phyloP scores from a whole-genome alignment of 164 flowering plant genomes.

The Macadamia integrifolia region DNA sequence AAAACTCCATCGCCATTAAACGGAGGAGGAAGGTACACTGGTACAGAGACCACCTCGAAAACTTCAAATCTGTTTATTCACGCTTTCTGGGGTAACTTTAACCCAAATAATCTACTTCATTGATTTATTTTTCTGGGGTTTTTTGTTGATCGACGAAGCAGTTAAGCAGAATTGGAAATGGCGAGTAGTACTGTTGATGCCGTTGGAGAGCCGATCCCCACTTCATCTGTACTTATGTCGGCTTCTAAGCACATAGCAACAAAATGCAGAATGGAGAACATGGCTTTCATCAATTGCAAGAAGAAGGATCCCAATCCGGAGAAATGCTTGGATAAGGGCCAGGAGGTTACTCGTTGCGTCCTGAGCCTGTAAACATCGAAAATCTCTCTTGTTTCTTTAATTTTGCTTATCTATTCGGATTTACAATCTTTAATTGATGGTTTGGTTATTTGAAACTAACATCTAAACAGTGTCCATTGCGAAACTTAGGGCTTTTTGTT shows the following conservation, averaged over 20 bases:
- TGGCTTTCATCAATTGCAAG: conserved; percentile 82
- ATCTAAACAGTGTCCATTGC: neutral
- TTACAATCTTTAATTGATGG: no score
- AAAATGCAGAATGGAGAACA: conserved; percentile 55
- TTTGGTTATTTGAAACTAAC: neutral
- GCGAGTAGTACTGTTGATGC: conserved; percentile 56
- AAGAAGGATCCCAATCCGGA: conserved; percentile 89
- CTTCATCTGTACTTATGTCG: conserved; percentile 75
- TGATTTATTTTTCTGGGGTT: neutral
- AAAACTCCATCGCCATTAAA: no score
- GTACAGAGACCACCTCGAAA: neutral
- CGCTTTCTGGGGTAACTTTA: neutral
- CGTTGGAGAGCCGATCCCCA: conserved; percentile 70
- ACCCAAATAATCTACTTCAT: neutral
- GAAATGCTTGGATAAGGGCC: conserved; percentile 91
- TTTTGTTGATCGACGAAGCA: conserved; percentile 2
- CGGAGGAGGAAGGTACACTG: neutral
- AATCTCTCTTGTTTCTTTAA: neutral
- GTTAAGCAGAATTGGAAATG: conserved; percentile 25
- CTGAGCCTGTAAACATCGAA: conserved; percentile 48
- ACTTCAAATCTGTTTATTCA: neutral
- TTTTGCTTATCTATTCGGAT: no score
- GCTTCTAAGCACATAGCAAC: conserved; percentile 72
- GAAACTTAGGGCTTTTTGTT: neutral
- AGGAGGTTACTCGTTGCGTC: conserved; percentile 78